Conservation (phyloP, 2,329 filamentous ascomycete genomes). For the Chaetomiaceae sp. region DNA sequence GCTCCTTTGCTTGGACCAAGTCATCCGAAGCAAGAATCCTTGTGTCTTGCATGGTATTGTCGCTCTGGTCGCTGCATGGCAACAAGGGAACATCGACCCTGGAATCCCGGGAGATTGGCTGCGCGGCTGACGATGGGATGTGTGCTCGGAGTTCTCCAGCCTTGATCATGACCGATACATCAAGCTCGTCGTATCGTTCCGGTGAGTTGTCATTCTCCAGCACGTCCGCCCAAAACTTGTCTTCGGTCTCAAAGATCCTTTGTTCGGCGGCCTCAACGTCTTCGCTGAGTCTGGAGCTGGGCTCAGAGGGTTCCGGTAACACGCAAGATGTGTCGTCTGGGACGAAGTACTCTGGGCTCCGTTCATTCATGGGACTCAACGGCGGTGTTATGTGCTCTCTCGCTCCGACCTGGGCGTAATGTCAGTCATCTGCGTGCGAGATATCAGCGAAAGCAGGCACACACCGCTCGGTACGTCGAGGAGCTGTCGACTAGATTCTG, state of each 20-base stretch:
- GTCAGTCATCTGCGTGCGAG: not conserved
- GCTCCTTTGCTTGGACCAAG: constrained; percentile 12
- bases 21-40: constrained; percentile 13
- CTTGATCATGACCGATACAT: constrained; percentile 20
- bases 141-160: constrained; percentile 6
- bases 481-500: constrained; percentile 10
- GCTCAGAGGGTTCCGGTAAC: constrained; percentile 21
- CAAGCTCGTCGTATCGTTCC: constrained; percentile 18
- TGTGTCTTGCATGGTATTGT: not conserved
- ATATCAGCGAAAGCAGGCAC: not conserved
- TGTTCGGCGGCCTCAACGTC: constrained; percentile 23
- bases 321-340: constrained; percentile 17
- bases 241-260: constrained; percentile 19
- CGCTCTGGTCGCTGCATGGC: constrained; percentile 4
- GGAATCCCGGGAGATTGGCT: constrained; percentile 11
- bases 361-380: constrained; percentile 18
- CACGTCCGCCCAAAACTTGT: constrained; percentile 17
- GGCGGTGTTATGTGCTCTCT: constrained; percentile 23
- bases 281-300: constrained; percentile 18
- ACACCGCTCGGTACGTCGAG: constrained; percentile 21
- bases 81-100: constrained; percentile 25
- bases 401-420: constrained; percentile 7
- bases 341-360: constrained; percentile 11
- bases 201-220: constrained; percentile 10
- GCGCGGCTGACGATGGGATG: not conserved